Percentiles rank a stretch among this genome's conserved stretches.
These are phyloP conservation scores for Auricularia sp. DNA, from an alignment of 768 basidiomycete species.

Conservation along the genomic window DNA sequence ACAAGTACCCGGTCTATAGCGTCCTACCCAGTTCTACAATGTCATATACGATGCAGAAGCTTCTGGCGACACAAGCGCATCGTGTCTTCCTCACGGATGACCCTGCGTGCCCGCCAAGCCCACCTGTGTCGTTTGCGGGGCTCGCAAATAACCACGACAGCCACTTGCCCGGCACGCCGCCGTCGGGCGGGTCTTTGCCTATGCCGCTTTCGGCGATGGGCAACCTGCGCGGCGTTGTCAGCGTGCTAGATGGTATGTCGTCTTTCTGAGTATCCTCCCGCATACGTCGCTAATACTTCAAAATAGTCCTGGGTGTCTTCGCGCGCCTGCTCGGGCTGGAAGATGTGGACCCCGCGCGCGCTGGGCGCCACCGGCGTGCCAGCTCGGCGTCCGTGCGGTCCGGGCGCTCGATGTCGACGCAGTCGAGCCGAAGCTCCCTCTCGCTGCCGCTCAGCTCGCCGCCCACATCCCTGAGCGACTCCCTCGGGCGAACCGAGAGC, in stretches of 20 bases:
- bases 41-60: constrained; percentile 65
- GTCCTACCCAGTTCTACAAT: constrained; percentile 56
- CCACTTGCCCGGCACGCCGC: constrained; percentile 10
- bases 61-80: constrained; percentile 74
- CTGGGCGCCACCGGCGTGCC: constrained; percentile 71
- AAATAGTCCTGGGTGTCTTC: constrained; percentile 64
- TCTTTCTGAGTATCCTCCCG: no score
- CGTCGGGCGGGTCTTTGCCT: constrained; percentile 24
- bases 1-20: constrained; percentile 77
- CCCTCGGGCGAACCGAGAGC: neutral
- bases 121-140: neutral
- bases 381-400: constrained; percentile 46
- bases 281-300: no score
- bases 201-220: constrained; percentile 4
- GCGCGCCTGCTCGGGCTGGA: constrained; percentile 64
- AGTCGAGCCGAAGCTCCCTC: neutral
- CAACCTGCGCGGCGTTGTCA: constrained; percentile 51
- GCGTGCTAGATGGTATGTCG: constrained; percentile 66
- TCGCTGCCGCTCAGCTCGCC: neutral
- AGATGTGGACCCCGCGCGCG: constrained; percentile 65
- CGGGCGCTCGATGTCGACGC: neutral
- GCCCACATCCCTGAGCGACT: neutral
- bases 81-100: constrained; percentile 71
- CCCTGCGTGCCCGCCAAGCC: constrained; percentile 17
- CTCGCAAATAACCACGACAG: constrained; percentile 35